Percentiles rank a stretch among this genome's conserved stretches.
Evolutionary conservation across 495 filamentous ascomycete genomes (phyloP).

Genomic region (Cairneyella variabilis): DNA sequence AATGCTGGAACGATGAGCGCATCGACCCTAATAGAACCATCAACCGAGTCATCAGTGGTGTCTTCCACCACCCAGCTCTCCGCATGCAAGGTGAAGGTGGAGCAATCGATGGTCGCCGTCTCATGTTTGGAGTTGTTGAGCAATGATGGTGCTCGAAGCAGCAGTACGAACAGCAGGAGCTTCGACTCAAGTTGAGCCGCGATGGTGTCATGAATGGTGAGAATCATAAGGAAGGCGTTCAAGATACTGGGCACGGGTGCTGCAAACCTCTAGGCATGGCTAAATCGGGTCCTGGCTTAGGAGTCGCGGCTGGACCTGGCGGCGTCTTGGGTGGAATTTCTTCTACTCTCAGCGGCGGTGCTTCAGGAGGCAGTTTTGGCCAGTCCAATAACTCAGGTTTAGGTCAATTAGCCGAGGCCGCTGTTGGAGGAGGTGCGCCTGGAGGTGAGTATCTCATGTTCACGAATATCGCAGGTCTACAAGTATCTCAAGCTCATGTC

Average conservation of each 20-base stretch:
- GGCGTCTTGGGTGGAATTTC: constrained; percentile 9
- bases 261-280: constrained; percentile 62
- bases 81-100: constrained; percentile 67
- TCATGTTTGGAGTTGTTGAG: constrained; percentile 75
- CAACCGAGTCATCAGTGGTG: constrained; percentile 70
- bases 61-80: constrained; percentile 85
- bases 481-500: too few species aligned
- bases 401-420: constrained; percentile 37
- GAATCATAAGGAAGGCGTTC: constrained; percentile 83
- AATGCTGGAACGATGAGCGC: constrained; percentile 75
- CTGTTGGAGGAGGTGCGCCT: constrained; percentile 32
- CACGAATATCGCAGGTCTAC: too few species aligned
- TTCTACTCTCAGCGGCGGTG: constrained; percentile 6
- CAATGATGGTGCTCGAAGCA: constrained; percentile 73
- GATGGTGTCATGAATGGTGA: constrained; percentile 68
- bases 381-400: not conserved
- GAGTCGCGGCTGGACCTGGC: not conserved
- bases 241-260: constrained; percentile 82
- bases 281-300: not conserved
- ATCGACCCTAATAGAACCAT: constrained; percentile 63
- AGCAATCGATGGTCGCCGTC: constrained; percentile 62
- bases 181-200: constrained; percentile 69
- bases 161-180: constrained; percentile 54
- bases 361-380: constrained; percentile 6
- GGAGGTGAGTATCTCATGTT: too few species aligned